These are phyloP conservation scores for Suillus luteus DNA, from an alignment of 768 basidiomycete genomes.

Conservation along the genomic window DNA sequence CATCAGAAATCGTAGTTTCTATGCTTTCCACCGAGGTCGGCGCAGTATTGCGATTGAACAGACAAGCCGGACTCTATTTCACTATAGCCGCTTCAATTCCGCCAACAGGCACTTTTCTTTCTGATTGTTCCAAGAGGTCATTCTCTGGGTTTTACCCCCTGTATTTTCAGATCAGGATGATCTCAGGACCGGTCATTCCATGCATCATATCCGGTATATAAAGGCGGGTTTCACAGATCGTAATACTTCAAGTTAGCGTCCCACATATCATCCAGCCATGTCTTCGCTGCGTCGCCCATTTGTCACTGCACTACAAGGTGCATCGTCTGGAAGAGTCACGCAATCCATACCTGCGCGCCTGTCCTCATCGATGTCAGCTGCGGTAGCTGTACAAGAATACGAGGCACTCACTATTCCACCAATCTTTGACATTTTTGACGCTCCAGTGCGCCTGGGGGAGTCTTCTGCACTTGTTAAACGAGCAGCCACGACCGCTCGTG, in stretches of 20 bases:
- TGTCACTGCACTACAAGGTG: slow-evolving; percentile 10
- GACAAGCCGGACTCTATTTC: background rate
- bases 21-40: background rate
- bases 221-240: slow-evolving; percentile 12
- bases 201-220: slow-evolving; percentile 18
- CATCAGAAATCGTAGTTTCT: slow-evolving; percentile 8
- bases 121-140: background rate
- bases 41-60: background rate
- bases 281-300: slow-evolving; percentile 16
- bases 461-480: slow-evolving; percentile 30
- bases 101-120: slow-evolving; percentile 13
- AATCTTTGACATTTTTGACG: slow-evolving; percentile 57
- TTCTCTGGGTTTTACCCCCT: background rate
- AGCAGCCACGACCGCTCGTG: slow-evolving; percentile 13
- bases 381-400: slow-evolving; percentile 4
- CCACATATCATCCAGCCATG: slow-evolving; percentile 17
- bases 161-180: slow-evolving; percentile 4
- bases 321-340: slow-evolving; percentile 14
- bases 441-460: slow-evolving; percentile 42
- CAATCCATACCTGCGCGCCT: slow-evolving; percentile 21
- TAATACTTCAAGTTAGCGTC: background rate
- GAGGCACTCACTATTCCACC: slow-evolving; percentile 26
- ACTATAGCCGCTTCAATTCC: slow-evolving; percentile 27
- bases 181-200: slow-evolving; percentile 10
- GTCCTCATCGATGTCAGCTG: slow-evolving; percentile 16